A percentile compares a stretch with the other conserved stretches of the same genome.
Conservation (phyloP, 129 eudicot genomes). For the Flaveria ramosissima region DNA sequence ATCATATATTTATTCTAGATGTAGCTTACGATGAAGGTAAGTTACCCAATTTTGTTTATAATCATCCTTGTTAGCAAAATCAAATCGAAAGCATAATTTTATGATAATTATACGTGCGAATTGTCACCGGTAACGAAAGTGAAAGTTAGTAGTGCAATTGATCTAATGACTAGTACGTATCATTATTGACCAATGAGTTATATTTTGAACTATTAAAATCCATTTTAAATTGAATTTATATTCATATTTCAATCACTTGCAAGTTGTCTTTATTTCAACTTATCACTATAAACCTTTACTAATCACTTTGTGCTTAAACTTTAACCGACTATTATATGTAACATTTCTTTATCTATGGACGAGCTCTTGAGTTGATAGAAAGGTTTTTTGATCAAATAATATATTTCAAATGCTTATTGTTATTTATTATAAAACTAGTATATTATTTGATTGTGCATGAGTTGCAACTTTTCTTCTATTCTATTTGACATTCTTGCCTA, state of each 20-base stretch:
- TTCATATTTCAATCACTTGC: not conserved
- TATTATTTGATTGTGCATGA: conserved; percentile 27
- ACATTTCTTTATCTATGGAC: not conserved
- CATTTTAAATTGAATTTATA: not conserved
- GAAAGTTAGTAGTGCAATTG: too few relatives aligned
- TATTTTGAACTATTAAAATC: too few relatives aligned
- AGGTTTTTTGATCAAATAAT: not conserved
- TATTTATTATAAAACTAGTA: not conserved
- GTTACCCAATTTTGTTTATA: too few relatives aligned
- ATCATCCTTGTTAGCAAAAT: too few relatives aligned
- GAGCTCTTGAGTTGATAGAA: not conserved
- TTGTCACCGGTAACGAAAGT: too few relatives aligned
- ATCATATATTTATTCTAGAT: too few relatives aligned
- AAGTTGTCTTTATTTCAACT: not conserved
- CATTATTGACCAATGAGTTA: too few relatives aligned
- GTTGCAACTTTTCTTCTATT: conserved; percentile 14
- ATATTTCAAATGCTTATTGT: not conserved
- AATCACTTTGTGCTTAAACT: not conserved
- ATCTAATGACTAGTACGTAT: too few relatives aligned
- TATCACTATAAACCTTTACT: not conserved
- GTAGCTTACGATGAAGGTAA: too few relatives aligned
- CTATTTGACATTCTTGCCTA: conserved; percentile 24
- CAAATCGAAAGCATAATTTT: too few relatives aligned
- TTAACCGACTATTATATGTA: not conserved
- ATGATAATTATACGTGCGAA: too few relatives aligned